A percentile compares a stretch with the other conserved stretches of the same genome.
phyloP scores from a whole-genome alignment of 805 yeast species.

The Yarrowia keelungensis region DNA sequence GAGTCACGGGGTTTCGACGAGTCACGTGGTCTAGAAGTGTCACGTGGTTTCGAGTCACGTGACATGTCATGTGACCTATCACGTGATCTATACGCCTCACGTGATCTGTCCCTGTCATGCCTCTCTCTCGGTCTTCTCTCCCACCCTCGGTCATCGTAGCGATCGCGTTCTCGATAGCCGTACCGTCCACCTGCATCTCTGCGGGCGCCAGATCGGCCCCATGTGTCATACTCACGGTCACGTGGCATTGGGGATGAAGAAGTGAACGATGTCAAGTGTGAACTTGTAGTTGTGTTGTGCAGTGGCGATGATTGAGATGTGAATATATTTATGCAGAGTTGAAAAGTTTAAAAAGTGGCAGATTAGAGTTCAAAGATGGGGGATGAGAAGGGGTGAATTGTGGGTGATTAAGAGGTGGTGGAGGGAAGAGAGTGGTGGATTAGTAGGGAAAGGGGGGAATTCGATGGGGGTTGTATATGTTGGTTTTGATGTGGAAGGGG shows the following conservation, averaged over 20 bases:
- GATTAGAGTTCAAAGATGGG: not conserved
- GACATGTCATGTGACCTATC: not conserved
- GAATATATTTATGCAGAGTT: not conserved
- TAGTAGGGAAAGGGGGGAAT: not conserved
- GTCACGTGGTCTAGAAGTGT: not conserved
- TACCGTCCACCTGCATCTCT: constrained; percentile 29
- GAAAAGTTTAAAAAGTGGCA: not conserved
- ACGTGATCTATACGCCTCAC: not conserved
- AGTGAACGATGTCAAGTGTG: not conserved
- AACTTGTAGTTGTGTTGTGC: not conserved
- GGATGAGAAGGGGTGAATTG: no score
- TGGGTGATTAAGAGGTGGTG: not conserved
- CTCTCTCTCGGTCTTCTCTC: not conserved
- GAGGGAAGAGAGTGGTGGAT: not conserved
- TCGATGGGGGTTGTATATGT: not conserved
- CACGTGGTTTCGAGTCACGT: not conserved
- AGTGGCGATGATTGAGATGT: not conserved
- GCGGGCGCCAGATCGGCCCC: constrained; percentile 28
- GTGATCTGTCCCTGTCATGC: not conserved
- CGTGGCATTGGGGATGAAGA: constrained; percentile 14
- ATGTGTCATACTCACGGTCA: constrained; percentile 38
- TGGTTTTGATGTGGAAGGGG: not conserved
- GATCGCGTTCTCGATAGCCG: constrained; percentile 19
- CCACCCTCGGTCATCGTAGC: not conserved
- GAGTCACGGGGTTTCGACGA: not conserved